Base-by-base conservation (phyloP, 169 alveolate species). In the Plasmodium blacklocki region DNA sequence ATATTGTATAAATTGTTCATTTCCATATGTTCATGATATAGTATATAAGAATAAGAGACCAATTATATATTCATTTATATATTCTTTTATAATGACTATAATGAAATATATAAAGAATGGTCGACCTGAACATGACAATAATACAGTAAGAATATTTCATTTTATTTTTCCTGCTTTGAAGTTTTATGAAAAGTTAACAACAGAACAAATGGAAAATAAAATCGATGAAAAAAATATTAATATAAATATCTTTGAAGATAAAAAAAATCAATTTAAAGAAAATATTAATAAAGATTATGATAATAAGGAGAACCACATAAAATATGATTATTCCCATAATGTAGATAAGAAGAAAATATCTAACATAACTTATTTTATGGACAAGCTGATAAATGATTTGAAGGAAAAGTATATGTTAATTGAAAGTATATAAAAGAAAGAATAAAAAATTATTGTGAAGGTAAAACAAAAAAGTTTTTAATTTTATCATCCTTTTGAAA, bases 21-120 rank as follows among this genome's bases (percentile, higher is more conserved):
- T 83, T 15, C 91, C 91, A 2, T 83, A 83, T 52, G 58, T 83
- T 47, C 83, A 83, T 62, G 49, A 83, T 62, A 73, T 83, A 11
- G 91, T 83, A 2, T 47, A 83, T 68, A 83, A 83, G 39, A 83
- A 70, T 32, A 83, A 83, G 60, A 29, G 86, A 15, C 74, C 91
- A 19, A 23, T 70, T 43, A 63, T 83, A n/a, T 83, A 67, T 68
- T 72, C 91, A 7, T 83, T 68, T 70, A 70, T 83, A 52, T 83
- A 83, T 45, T 83, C 91, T 29, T 15, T 71, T 32, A 58, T 83
- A 18, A 68, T 83, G 14, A 43, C 74, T 12, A 23, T 83, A 7
- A 11, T 83, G 39, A 39, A 56, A 29, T 83, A 83, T 70, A 15
- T 83, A 29, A 83, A 83, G n/a, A 56, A 47, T 5, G 21, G 64